Evolutionary conservation across 2,329 filamentous ascomycete genomes (phyloP), one percentile per base, ranked within the genome.

Genomic region (Ophiostoma ips): DNA sequence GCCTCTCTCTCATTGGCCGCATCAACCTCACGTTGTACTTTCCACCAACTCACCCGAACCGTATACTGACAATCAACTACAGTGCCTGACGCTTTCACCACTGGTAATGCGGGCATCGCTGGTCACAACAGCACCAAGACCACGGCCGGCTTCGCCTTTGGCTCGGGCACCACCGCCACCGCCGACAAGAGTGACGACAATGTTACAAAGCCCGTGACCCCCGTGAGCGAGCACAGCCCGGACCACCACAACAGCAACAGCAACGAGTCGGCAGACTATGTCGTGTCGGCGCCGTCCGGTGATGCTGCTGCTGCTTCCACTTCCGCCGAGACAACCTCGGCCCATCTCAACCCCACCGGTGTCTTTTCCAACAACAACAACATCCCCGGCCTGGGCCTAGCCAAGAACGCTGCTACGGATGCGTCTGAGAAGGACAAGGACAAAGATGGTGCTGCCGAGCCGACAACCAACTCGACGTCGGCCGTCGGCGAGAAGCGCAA

Each of bases 401-500:
- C 19, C 6, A 21, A 28, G 21, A 41, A 41, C 13, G 38, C 21
- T 13, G n/a, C n/a, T n/a, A n/a, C n/a, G n/a, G n/a, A n/a, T n/a
- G n/a, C n/a, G n/a, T n/a, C n/a, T n/a, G n/a, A n/a, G n/a, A n/a
- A n/a, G n/a, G n/a, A n/a, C n/a, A n/a, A n/a, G n/a, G 13, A 3
- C 44, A 15, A 9, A 16, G 4, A 15, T 43, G 12, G n/a, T n/a
- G n/a, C 8, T 43, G 5, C 15, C 16, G n/a, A 37, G 28, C 2
- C 34, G 7, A 12, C 34, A 6, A 33, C 15, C 5, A 18, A 9
- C 15, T 15, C 30, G 6, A 28, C 28, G 6, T 18, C 45, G 2
- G 30, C 51, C 2, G 46, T 41, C 15, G 56, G 55, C 45, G 54
- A 57, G 24, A 61, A 61, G 52, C 58, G 59, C 55, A 58, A 60